These are phyloP conservation scores for Warburgia ugandensis DNA, from an alignment of 164 flowering plant species.

Conservation along the genomic window DNA sequence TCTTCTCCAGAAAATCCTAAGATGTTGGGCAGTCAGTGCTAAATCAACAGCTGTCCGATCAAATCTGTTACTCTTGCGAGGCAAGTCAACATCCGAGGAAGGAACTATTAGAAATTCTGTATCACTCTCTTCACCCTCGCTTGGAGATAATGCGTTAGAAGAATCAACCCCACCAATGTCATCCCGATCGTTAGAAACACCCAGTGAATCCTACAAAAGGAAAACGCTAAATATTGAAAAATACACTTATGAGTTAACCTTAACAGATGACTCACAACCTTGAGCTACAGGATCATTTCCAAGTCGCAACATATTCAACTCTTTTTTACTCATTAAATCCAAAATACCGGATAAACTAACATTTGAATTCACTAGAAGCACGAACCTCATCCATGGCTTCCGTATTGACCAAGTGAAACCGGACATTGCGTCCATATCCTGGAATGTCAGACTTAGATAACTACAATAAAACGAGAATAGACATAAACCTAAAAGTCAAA, in stretches of 20 bases:
- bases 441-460: conserved; percentile 1
- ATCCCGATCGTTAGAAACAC: conserved; percentile 41
- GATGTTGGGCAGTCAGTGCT: conserved; percentile 35
- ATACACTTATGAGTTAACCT: not conserved
- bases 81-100: conserved; percentile 53
- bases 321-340: too few relatives aligned
- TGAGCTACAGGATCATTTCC: not conserved
- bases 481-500: not conserved
- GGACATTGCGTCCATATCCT: conserved; percentile 3
- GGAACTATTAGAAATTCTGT: conserved; percentile 52
- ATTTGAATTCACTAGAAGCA: not conserved
- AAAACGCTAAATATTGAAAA: too few relatives aligned
- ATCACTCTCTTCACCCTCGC: conserved; percentile 87
- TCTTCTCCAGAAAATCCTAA: conserved; percentile 40
- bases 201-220: conserved; percentile 34
- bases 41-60: conserved; percentile 36
- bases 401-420: conserved; percentile 5
- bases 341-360: too few relatives aligned
- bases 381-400: conserved; percentile 30
- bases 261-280: not conserved
- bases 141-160: conserved; percentile 37
- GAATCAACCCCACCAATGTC: conserved; percentile 22
- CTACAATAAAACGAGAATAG: conserved; percentile 3
- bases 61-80: conserved; percentile 21
- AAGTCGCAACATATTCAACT: not conserved